phyloP scores from a whole-genome alignment of 1,284 basidiomycete species.

The Xerocomus minutiporus region DNA sequence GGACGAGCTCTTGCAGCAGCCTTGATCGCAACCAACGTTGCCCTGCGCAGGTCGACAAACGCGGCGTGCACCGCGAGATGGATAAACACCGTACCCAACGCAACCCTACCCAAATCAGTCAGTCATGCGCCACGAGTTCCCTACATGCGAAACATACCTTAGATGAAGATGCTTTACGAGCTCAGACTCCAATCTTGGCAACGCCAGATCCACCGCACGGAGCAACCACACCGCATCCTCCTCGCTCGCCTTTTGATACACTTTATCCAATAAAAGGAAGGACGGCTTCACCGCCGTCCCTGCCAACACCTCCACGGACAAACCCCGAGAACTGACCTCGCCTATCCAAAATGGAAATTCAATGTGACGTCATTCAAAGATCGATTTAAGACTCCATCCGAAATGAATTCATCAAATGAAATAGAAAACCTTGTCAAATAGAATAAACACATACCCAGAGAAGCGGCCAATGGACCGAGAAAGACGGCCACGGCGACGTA shows the following conservation, averaged over 20 bases:
- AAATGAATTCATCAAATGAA: constrained; percentile 4
- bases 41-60: constrained; percentile 50
- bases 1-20: constrained; percentile 35
- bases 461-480: constrained; percentile 54
- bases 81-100: constrained; percentile 63
- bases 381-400: neutral
- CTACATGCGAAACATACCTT: constrained; percentile 40
- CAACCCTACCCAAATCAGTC: constrained; percentile 38
- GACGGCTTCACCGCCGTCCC: constrained; percentile 64
- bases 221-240: constrained; percentile 80
- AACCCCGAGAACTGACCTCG: constrained; percentile 35
- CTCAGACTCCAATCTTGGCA: constrained; percentile 50
- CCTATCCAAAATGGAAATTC: constrained; percentile 15
- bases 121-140: neutral
- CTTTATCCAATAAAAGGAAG: constrained; percentile 84
- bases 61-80: constrained; percentile 63
- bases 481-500: constrained; percentile 73
- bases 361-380: constrained; percentile 8
- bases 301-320: constrained; percentile 43
- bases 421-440: neutral
- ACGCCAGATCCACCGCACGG: constrained; percentile 55
- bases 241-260: constrained; percentile 69
- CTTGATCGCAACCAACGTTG: constrained; percentile 44
- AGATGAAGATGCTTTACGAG: constrained; percentile 53
- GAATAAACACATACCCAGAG: constrained; percentile 43